Percentiles rank a stretch among this genome's conserved stretches.
Conservation (phyloP, 257 asterid genomes). For the Gentiana macrophylla region DNA sequence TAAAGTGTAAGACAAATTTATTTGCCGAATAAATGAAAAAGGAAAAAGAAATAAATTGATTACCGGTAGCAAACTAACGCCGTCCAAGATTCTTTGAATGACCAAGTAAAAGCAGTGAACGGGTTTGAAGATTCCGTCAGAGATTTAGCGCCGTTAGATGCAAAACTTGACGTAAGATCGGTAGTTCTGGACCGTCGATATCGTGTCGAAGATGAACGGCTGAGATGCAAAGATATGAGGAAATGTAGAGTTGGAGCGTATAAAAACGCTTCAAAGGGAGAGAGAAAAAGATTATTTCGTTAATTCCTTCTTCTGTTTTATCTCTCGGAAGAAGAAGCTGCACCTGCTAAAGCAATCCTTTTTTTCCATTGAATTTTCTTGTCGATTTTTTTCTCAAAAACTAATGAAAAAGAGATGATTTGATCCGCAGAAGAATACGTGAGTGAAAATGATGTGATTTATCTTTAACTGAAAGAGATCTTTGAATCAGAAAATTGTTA, state of each 20-base stretch:
- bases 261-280: constrained; percentile 44
- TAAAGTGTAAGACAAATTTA: not conserved
- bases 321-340: constrained; percentile 21
- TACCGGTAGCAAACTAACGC: constrained; percentile 9
- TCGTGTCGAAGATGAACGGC: not conserved
- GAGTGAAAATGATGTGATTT: constrained; percentile 38
- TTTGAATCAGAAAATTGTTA: not conserved
- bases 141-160: constrained; percentile 1
- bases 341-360: constrained; percentile 21
- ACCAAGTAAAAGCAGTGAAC: constrained; percentile 1
- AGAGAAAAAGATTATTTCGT: constrained; percentile 28
- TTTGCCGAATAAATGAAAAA: not conserved
- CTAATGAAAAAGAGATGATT: not conserved
- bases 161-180: not conserved
- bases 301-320: constrained; percentile 14
- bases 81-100: constrained; percentile 12
- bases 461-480: constrained; percentile 5
- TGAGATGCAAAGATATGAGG: constrained; percentile 14
- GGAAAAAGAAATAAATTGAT: too few species aligned
- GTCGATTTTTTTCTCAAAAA: not conserved
- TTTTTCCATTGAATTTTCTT: constrained; percentile 13
- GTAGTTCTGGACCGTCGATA: not conserved
- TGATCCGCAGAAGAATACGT: constrained; percentile 15
- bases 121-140: constrained; percentile 4
- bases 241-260: constrained; percentile 29